phyloP scores from a whole-genome alignment of 805 yeast species.

The Cyberlindnera misumaiensis region DNA sequence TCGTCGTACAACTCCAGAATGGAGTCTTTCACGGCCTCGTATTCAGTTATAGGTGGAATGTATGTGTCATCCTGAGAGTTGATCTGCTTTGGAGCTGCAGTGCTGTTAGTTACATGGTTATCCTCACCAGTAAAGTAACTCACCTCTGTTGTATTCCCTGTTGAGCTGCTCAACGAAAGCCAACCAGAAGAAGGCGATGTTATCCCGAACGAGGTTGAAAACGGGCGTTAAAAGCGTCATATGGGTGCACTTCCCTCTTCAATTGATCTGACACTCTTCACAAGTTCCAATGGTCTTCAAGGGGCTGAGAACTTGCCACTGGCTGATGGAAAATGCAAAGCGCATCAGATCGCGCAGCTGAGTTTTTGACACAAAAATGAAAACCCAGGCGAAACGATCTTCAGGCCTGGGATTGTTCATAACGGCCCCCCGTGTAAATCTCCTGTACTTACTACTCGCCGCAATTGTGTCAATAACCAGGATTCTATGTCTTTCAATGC shows the following conservation, averaged over 20 bases:
- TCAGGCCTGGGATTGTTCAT: too few species aligned
- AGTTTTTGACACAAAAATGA: background rate
- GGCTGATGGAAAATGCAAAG: too few species aligned
- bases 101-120: background rate
- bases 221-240: too few species aligned
- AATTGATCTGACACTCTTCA: too few species aligned
- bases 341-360: too few species aligned
- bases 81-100: constrained; percentile 2
- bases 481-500: too few species aligned
- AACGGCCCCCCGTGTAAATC: too few species aligned
- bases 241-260: too few species aligned
- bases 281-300: background rate
- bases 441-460: too few species aligned
- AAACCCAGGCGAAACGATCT: background rate
- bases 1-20: background rate
- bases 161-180: constrained; percentile 3
- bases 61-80: background rate
- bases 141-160: background rate
- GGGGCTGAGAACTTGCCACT: too few species aligned
- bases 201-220: constrained; percentile 2
- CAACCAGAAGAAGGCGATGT: constrained; percentile 2
- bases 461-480: too few species aligned
- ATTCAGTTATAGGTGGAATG: background rate
- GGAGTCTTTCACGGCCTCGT: background rate
- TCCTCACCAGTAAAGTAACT: background rate